Evolutionary conservation across 1,284 basidiomycete species (phyloP).

Genomic region (Sutorius eximius): DNA sequence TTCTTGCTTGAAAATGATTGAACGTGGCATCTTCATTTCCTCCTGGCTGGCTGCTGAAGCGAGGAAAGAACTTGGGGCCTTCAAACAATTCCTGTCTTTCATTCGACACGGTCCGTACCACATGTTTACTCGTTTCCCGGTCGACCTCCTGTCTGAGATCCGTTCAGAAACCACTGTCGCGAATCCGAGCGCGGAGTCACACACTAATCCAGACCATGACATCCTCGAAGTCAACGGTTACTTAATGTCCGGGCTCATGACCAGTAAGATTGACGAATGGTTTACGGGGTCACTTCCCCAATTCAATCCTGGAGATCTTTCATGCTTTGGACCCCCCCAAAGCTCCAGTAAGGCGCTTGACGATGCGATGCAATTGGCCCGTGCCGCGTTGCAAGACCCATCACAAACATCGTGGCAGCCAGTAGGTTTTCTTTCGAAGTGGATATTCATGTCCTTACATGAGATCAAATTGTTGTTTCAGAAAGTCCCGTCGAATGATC

Average conservation of each 20-base stretch:
- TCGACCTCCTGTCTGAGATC: conserved; percentile 18
- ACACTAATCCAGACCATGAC: conserved; percentile 61
- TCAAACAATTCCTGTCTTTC: conserved; percentile 79
- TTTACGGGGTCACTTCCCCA: conserved; percentile 64
- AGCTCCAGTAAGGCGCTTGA: conserved; percentile 37
- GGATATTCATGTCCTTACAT: conserved; percentile 23
- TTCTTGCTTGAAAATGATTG: conserved; percentile 50
- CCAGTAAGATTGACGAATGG: conserved; percentile 74
- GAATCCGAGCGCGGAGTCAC: conserved; percentile 47
- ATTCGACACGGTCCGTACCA: conserved; percentile 61
- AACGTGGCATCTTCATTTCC: conserved; percentile 58
- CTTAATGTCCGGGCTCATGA: conserved; percentile 65
- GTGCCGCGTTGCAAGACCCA: conserved; percentile 45
- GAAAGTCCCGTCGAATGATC: conserved; percentile 49
- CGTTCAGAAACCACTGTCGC: conserved; percentile 38
- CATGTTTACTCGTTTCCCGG: conserved; percentile 16
- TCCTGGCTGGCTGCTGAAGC: conserved; percentile 67
- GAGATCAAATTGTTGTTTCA: conserved; percentile 37
- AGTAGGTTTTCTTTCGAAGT: conserved; percentile 38
- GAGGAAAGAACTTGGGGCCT: conserved; percentile 64
- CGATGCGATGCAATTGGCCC: conserved; percentile 48
- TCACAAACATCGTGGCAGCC: conserved; percentile 44
- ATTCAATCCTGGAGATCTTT: conserved; percentile 57
- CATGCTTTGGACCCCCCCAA: conserved; percentile 41
- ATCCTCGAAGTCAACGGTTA: conserved; percentile 79